Conservation (phyloP, 2,329 filamentous ascomycete species). For the Chlorencoelia australis region DNA sequence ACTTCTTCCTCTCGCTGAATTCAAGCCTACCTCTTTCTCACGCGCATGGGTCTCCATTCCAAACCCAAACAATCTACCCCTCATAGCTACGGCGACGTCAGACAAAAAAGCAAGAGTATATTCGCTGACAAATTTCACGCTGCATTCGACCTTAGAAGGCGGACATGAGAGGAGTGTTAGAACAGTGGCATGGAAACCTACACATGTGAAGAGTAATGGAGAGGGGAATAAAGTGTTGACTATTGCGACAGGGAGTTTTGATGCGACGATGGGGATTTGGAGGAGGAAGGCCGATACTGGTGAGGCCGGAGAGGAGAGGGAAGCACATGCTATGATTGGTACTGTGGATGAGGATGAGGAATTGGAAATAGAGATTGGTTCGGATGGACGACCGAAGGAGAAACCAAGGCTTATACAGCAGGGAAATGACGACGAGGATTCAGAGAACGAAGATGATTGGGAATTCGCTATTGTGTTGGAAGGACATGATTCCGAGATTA, state of each 20-base stretch:
- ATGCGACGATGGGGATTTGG: slow-evolving; percentile 83
- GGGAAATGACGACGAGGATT: slow-evolving; percentile 30
- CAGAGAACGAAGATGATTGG: slow-evolving; percentile 66
- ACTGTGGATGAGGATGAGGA: slow-evolving; percentile 17
- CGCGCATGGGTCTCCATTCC: slow-evolving; percentile 81
- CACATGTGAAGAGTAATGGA: slow-evolving; percentile 41
- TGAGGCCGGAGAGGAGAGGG: not conserved
- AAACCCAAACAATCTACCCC: slow-evolving; percentile 69
- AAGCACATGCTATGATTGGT: slow-evolving; percentile 18
- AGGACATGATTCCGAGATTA: slow-evolving; percentile 90
- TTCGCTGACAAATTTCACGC: slow-evolving; percentile 69
- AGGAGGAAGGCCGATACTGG: slow-evolving; percentile 40
- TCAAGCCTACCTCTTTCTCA: slow-evolving; percentile 43
- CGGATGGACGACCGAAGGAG: slow-evolving; percentile 11
- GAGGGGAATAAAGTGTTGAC: slow-evolving; percentile 50
- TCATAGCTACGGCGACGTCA: slow-evolving; percentile 80
- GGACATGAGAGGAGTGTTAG: slow-evolving; percentile 90
- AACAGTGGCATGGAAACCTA: slow-evolving; percentile 78
- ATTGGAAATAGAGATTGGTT: slow-evolving; percentile 36
- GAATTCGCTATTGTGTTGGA: slow-evolving; percentile 86
- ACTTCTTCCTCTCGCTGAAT: slow-evolving; percentile 20
- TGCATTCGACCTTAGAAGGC: slow-evolving; percentile 70
- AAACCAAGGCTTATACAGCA: slow-evolving; percentile 15
- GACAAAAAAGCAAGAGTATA: slow-evolving; percentile 84
- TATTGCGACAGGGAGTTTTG: slow-evolving; percentile 86